Evolutionary conservation across 2,329 filamentous ascomycete species (phyloP), one percentile per base, ranked within the genome.

Genomic region (Alternaria ventricosa): DNA sequence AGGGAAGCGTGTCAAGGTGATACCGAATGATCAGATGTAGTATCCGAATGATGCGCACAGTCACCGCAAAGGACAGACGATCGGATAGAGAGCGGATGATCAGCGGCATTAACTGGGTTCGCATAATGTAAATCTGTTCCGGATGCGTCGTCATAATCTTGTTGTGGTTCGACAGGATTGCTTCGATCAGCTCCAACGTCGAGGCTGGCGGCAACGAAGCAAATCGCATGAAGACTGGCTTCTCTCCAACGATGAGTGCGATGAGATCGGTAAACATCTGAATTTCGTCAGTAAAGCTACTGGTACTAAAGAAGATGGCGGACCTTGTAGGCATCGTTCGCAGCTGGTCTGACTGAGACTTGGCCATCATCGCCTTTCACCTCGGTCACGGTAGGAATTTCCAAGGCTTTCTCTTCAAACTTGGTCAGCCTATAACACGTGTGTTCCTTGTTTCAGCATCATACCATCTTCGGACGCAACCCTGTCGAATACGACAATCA

Each of bases 401-500:
- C 86, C 4, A 85, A 78, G 7, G 78, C 72, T 60, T 71, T 74
- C 22, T 79, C 77, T 76, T 58, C 4, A 22, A 5, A 50, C 12
- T n/a, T 20, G n/a, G 46, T 75, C 46, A 76, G 67, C 47, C 22
- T 50, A 55, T 23, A 55, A 27, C 23, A 20, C 13, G 20, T 9
- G 23, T 10, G n/a, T 60, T 11, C 25, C 23, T n/a, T 22, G 20
- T 15, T 13, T 12, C n/a, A 23, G 20, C 12, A 28, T n/a, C 33
- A 78, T 81, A 91, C 90, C 90, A 77, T 97, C 94, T 83, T 97
- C 94, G 6, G 84, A 83, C 1, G 90, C 87, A 2, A 97, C 93
- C 78, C 96, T 96, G 78, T 98, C 96, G 80, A 97, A 98, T 0
- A 97, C 92, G 1, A 92, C 91, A 30, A 96, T 93, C 8, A 98